These are phyloP conservation scores for Gomphus bonarii DNA, from an alignment of 1,284 basidiomycete species.

Conservation along the genomic window DNA sequence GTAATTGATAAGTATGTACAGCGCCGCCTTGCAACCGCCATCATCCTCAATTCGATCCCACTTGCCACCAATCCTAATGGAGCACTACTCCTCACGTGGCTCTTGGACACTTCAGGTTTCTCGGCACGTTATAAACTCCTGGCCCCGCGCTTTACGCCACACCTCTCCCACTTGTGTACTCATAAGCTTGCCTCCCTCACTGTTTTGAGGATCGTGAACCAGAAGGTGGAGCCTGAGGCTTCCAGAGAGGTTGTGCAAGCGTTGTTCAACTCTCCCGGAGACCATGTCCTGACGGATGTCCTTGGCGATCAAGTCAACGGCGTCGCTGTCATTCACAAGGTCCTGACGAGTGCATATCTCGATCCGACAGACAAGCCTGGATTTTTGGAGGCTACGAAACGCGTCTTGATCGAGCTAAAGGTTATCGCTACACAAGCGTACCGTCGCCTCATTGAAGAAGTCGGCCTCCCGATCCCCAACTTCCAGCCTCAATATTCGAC, in stretches of 20 bases:
- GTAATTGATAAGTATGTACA: conserved; percentile 14
- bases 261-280: conserved; percentile 75
- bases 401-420: conserved; percentile 80
- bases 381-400: conserved; percentile 79
- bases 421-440: conserved; percentile 90
- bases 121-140: conserved; percentile 88
- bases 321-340: conserved; percentile 87
- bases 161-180: conserved; percentile 92
- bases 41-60: conserved; percentile 96
- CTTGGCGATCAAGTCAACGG: conserved; percentile 94
- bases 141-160: conserved; percentile 91
- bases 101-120: conserved; percentile 89
- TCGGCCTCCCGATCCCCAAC: conserved; percentile 82
- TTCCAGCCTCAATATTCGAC: conserved; percentile 68
- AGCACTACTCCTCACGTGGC: conserved; percentile 90
- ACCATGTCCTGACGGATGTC: conserved; percentile 88
- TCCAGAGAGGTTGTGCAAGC: conserved; percentile 77
- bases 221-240: conserved; percentile 79
- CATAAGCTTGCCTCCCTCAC: conserved; percentile 96
- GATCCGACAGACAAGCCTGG: conserved; percentile 56
- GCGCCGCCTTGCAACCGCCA: conserved; percentile 87
- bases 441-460: conserved; percentile 85
- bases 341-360: conserved; percentile 78
- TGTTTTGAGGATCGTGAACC: conserved; percentile 86
- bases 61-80: conserved; percentile 97